Evolutionary conservation across 331 rosid genomes (phyloP).

Genomic region (Quercus lobata): DNA sequence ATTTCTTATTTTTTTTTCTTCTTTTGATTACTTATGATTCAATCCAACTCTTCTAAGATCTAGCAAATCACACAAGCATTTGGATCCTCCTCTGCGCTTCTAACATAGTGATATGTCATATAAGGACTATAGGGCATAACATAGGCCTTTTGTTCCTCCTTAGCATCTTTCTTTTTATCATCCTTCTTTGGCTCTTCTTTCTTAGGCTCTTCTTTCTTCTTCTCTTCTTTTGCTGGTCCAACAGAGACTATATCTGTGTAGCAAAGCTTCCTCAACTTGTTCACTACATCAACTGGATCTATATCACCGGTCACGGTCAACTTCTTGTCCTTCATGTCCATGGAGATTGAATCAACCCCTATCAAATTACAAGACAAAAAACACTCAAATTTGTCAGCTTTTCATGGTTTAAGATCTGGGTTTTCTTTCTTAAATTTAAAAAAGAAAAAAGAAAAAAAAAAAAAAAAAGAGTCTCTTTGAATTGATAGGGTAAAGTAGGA

Average conservation of each 20-base stretch:
- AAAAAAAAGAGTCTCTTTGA: background rate
- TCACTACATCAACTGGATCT: constrained; percentile 52
- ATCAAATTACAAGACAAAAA: background rate
- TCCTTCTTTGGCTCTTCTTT: constrained; percentile 28
- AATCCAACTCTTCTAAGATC: background rate
- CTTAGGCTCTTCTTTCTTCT: constrained; percentile 33
- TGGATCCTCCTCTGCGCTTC: constrained; percentile 64
- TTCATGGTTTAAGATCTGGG: background rate
- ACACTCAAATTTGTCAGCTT: constrained; percentile 6
- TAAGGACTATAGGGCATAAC: constrained; percentile 8
- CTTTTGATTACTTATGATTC: background rate
- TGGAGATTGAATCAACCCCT: constrained; percentile 77
- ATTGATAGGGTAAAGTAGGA: background rate
- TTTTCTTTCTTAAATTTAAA: background rate
- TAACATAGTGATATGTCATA: constrained; percentile 8
- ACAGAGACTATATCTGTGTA: constrained; percentile 46
- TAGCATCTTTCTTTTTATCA: constrained; percentile 6
- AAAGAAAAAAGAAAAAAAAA: background rate
- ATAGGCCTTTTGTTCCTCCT: constrained; percentile 21
- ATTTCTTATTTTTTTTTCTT: background rate
- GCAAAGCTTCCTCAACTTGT: constrained; percentile 56
- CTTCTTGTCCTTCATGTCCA: constrained; percentile 67
- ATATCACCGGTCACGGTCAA: constrained; percentile 58
- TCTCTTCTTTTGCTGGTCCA: constrained; percentile 63
- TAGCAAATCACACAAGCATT: constrained; percentile 67